Evolutionary conservation across 2,329 filamentous ascomycete species (phyloP).

Genomic region (Metarhizium brunneum): DNA sequence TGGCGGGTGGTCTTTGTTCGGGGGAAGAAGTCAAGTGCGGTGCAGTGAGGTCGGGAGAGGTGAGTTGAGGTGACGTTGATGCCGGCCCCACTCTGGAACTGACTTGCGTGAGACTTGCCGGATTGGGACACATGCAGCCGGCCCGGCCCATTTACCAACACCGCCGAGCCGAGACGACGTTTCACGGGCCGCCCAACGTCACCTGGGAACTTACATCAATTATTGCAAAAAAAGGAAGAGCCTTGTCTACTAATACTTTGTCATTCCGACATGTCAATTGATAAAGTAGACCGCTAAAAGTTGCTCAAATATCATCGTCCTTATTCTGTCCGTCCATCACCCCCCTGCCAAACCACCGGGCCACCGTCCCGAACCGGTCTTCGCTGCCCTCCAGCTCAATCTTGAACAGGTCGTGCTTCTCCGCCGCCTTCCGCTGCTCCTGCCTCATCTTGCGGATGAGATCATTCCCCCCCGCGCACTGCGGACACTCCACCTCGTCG

Average conservation of each 20-base stretch:
- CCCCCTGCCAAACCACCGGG: conserved; percentile 89
- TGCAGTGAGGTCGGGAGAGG: too few species aligned
- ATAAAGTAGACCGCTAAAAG: background rate
- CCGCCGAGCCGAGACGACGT: too few species aligned
- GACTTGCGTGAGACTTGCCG: too few species aligned
- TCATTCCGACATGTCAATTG: too few species aligned
- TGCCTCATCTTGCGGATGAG: conserved; percentile 81
- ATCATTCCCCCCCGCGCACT: conserved; percentile 75
- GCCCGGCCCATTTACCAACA: too few species aligned
- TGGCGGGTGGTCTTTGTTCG: background rate
- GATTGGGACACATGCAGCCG: too few species aligned
- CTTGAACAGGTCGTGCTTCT: conserved; percentile 81
- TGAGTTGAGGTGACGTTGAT: too few species aligned
- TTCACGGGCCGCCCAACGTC: too few species aligned
- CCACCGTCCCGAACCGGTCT: conserved; percentile 82
- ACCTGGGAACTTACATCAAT: too few species aligned
- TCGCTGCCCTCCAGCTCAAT: conserved; percentile 67
- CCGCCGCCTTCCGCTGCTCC: conserved; percentile 78
- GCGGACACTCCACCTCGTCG: conserved; percentile 69
- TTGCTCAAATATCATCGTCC: background rate
- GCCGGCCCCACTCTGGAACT: too few species aligned
- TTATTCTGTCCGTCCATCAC: conserved; percentile 59
- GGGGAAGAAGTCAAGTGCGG: background rate
- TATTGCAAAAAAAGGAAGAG: too few species aligned
- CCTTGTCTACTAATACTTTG: too few species aligned